Evolutionary conservation across 768 basidiomycete species (phyloP).

Genomic region (Crepidotus variabilis): DNA sequence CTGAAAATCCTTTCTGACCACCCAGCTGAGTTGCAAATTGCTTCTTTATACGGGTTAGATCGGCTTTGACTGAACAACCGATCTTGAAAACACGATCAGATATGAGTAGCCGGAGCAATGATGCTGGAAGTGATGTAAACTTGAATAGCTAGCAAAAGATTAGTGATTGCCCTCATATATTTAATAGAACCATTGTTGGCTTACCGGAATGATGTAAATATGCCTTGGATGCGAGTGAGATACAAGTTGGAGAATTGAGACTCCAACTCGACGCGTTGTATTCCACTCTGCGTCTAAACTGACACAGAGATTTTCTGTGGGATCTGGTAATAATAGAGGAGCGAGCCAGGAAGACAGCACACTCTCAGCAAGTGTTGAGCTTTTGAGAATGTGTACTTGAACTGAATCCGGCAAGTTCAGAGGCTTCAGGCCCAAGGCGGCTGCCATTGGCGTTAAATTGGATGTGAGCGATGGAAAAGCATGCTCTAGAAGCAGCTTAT

Average conservation of each 20-base stretch:
- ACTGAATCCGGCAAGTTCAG: neutral
- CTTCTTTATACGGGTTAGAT: conserved; percentile 5
- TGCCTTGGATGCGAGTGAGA: neutral
- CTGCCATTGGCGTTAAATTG: neutral
- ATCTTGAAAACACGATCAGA: conserved; percentile 3
- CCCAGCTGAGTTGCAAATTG: neutral
- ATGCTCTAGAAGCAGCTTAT: conserved; percentile 3
- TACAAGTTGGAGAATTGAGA: neutral
- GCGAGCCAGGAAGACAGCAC: neutral
- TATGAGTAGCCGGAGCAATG: neutral
- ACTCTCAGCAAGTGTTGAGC: neutral
- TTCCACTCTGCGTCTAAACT: conserved; percentile 7
- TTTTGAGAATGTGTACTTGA: neutral
- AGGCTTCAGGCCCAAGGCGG: neutral
- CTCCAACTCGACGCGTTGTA: neutral
- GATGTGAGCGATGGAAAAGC: conserved; percentile 1
- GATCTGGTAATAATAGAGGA: neutral
- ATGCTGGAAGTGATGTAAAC: neutral
- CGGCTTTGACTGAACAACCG: conserved; percentile 2
- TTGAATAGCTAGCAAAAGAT: neutral
- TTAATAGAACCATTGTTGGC: no score
- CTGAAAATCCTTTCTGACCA: neutral
- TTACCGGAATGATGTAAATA: conserved; percentile 2
- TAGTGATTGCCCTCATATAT: no score
- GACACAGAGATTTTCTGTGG: neutral